Conservation (phyloP, 257 asterid species). For the Jasminum sambac region DNA sequence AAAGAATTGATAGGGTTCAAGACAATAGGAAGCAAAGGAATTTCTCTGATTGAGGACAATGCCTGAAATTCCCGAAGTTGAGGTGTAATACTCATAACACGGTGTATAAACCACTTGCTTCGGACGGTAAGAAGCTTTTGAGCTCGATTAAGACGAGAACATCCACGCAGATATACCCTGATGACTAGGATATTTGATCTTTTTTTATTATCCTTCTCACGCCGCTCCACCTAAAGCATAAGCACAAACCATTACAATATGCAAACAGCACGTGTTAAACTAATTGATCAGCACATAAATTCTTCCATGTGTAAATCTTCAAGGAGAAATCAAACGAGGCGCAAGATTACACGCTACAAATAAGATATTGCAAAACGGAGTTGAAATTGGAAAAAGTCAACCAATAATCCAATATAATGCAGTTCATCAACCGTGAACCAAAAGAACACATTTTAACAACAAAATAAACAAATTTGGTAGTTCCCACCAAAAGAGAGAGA, state of each 20-base stretch:
- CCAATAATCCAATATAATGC: neutral
- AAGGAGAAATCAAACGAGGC: slow-evolving; percentile 9
- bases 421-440: neutral
- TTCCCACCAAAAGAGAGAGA: too few relatives aligned
- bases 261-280: slow-evolving; percentile 11
- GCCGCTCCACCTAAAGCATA: slow-evolving; percentile 78
- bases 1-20: slow-evolving; percentile 67
- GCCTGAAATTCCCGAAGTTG: slow-evolving; percentile 99
- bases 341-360: slow-evolving; percentile 8
- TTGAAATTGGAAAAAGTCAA: neutral
- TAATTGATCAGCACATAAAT: slow-evolving; percentile 18
- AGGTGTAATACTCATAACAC: slow-evolving; percentile 91
- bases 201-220: slow-evolving; percentile 75
- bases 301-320: slow-evolving; percentile 16
- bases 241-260: slow-evolving; percentile 30
- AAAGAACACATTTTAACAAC: slow-evolving; percentile 13
- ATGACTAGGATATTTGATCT: slow-evolving; percentile 65
- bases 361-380: slow-evolving; percentile 11
- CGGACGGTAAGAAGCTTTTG: slow-evolving; percentile 77
- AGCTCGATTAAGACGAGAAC: slow-evolving; percentile 79
- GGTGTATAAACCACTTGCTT: slow-evolving; percentile 89
- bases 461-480: neutral
- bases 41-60: slow-evolving; percentile 78
- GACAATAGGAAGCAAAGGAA: slow-evolving; percentile 85
- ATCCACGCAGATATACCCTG: slow-evolving; percentile 77